Evolutionary conservation across 306 rosid species (phyloP).

Genomic region (Sesbania bispinosa): DNA sequence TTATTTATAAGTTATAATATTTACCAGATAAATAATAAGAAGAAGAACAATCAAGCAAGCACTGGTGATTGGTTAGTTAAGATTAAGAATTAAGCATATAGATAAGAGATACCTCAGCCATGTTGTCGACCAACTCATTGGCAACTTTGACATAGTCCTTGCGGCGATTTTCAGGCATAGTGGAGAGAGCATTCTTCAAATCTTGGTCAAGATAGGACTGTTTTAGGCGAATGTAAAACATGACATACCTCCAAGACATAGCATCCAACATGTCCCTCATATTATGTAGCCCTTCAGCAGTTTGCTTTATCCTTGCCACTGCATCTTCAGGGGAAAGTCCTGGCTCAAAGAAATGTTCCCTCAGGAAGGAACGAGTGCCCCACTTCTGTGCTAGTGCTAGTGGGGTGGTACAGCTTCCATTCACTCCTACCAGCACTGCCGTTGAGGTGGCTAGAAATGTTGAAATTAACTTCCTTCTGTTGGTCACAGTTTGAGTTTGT

Average conservation of each 20-base stretch:
- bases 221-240: conserved; percentile 72
- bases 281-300: conserved; percentile 83
- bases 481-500: conserved; percentile 25
- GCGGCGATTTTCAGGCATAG: conserved; percentile 55
- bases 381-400: conserved; percentile 64
- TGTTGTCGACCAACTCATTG: conserved; percentile 76
- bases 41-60: too few relatives aligned
- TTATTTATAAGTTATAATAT: too few relatives aligned
- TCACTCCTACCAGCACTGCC: conserved; percentile 31
- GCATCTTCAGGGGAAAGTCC: conserved; percentile 83
- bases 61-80: too few relatives aligned
- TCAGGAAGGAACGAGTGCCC: conserved; percentile 73
- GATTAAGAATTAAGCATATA: too few relatives aligned
- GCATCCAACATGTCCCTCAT: conserved; percentile 79
- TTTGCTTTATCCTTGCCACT: conserved; percentile 71
- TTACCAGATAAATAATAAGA: too few relatives aligned
- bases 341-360: conserved; percentile 66
- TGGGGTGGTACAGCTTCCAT: not conserved
- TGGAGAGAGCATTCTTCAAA: conserved; percentile 59
- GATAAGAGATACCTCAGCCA: conserved; percentile 86
- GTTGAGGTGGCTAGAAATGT: conserved; percentile 45
- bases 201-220: conserved; percentile 79
- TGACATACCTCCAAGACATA: conserved; percentile 88
- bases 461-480: conserved; percentile 52
- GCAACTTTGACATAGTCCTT: conserved; percentile 64